Conservation (phyloP, 2,329 filamentous ascomycete genomes). For the Paraphoma chrysanthemicola region DNA sequence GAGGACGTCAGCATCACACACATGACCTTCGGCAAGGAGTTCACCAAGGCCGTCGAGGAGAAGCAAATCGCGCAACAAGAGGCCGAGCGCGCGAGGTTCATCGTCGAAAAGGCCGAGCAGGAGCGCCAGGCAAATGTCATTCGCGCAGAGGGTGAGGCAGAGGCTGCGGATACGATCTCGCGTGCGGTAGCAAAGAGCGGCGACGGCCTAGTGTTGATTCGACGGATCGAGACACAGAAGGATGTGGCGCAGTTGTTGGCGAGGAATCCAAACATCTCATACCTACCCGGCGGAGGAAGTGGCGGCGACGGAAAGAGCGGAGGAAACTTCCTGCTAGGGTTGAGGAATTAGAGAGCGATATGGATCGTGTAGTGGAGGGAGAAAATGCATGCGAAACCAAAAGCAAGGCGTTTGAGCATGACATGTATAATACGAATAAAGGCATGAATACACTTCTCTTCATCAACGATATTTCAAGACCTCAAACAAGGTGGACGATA, state of each 20-base stretch:
- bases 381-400: conserved; percentile 31
- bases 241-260: conserved; percentile 93
- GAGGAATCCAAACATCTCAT: conserved; percentile 92
- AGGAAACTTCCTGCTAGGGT: conserved; percentile 70
- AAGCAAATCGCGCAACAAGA: conserved; percentile 99
- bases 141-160: conserved; percentile 95
- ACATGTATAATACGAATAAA: background rate
- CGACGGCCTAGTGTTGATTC: conserved; percentile 92
- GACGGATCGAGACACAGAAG: conserved; percentile 94
- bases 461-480: background rate
- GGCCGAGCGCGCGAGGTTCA: conserved; percentile 94
- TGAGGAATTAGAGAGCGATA: conserved; percentile 55
- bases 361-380: conserved; percentile 1
- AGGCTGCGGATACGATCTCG: conserved; percentile 93
- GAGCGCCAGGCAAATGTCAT: conserved; percentile 99
- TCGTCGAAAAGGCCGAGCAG: conserved; percentile 98
- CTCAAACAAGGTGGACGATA: no score
- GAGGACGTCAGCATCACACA: conserved; percentile 99
- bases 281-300: conserved; percentile 76
- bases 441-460: conserved; percentile 4
- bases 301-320: conserved; percentile 63
- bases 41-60: conserved; percentile 98
- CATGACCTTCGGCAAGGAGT: conserved; percentile 99
- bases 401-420: background rate
- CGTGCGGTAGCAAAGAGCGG: conserved; percentile 92